A percentile compares a stretch with the other conserved stretches of the same genome.
phyloP scores from a whole-genome alignment of 2,329 filamentous ascomycete species.

The Xylariales sp. region DNA sequence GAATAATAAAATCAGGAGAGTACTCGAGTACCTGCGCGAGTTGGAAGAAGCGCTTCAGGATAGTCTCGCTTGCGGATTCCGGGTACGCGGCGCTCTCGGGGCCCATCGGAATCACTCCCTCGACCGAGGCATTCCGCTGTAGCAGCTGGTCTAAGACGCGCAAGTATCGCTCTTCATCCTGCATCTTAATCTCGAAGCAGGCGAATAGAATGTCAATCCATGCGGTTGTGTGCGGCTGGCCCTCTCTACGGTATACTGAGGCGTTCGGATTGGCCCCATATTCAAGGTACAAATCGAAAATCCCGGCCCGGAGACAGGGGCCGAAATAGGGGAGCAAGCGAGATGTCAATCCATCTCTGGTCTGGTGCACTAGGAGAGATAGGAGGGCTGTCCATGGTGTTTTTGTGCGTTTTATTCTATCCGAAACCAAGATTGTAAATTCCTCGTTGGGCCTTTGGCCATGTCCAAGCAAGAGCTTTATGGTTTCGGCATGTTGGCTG shows the following conservation, averaged over 20 bases:
- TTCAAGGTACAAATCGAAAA: constrained; percentile 23
- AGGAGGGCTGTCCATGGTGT: constrained; percentile 27
- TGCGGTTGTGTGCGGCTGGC: constrained; percentile 26
- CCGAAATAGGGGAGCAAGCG: constrained; percentile 28
- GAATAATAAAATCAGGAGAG: constrained; percentile 18
- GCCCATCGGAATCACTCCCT: constrained; percentile 20
- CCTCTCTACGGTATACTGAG: constrained; percentile 23
- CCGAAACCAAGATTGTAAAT: constrained; percentile 4
- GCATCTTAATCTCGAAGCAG: constrained; percentile 22
- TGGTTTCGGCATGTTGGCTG: constrained; percentile 27
- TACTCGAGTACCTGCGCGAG: constrained; percentile 16
- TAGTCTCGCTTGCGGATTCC: constrained; percentile 19
- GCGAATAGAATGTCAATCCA: constrained; percentile 31
- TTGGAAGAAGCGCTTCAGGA: constrained; percentile 30
- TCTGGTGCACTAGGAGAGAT: constrained; percentile 25
- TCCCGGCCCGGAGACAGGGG: constrained; percentile 20
- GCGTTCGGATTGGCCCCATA: constrained; percentile 26
- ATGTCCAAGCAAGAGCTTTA: constrained; percentile 22
- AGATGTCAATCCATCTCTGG: constrained; percentile 28
- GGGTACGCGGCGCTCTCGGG: constrained; percentile 3
- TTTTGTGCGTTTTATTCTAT: not conserved
- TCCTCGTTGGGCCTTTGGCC: constrained; percentile 22
- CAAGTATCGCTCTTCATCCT: constrained; percentile 25
- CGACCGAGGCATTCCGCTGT: constrained; percentile 20
- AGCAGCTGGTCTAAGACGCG: constrained; percentile 17